phyloP scores from a whole-genome alignment of 192 early-diverging fungal species.

The Lobosporangium transversale region DNA sequence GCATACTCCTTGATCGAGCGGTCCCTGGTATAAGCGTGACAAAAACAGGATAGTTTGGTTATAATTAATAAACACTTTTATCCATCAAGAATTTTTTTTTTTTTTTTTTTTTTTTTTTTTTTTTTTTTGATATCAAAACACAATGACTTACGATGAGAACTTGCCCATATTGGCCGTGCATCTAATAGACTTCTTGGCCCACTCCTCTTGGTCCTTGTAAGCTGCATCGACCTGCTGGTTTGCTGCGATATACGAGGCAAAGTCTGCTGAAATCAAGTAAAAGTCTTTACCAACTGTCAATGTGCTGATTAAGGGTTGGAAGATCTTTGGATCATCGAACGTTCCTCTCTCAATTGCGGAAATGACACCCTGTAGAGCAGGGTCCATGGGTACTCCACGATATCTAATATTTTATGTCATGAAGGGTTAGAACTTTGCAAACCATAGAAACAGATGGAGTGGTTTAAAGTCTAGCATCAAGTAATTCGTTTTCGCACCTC shows the following conservation, averaged over 20 bases:
- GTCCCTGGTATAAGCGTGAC: too few species aligned
- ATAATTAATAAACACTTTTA: too few species aligned
- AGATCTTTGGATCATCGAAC: slow-evolving; percentile 86
- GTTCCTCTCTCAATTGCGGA: slow-evolving; percentile 80
- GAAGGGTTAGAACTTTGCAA: too few species aligned
- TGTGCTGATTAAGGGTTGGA: slow-evolving; percentile 81
- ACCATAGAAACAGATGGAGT: neutral
- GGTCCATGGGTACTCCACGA: slow-evolving; percentile 79
- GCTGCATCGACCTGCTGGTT: slow-evolving; percentile 85
- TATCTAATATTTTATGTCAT: slow-evolving; percentile 67
- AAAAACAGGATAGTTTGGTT: too few species aligned
- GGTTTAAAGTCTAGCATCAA: neutral
- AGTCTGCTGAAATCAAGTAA: slow-evolving; percentile 88
- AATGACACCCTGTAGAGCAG: slow-evolving; percentile 82
- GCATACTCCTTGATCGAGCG: slow-evolving; percentile 94
- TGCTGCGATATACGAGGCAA: slow-evolving; percentile 83
- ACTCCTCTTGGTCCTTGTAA: slow-evolving; percentile 83
- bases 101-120: too few species aligned
- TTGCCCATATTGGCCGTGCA: slow-evolving; percentile 95
- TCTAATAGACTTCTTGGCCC: slow-evolving; percentile 91
- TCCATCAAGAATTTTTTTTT: too few species aligned
- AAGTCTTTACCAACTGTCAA: slow-evolving; percentile 89
- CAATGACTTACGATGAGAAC: slow-evolving; percentile 74
- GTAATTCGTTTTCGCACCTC: too few species aligned
- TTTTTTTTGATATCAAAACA: neutral